Conservation (phyloP, 2,329 filamentous ascomycete species). For the Fusarium tupiense region DNA sequence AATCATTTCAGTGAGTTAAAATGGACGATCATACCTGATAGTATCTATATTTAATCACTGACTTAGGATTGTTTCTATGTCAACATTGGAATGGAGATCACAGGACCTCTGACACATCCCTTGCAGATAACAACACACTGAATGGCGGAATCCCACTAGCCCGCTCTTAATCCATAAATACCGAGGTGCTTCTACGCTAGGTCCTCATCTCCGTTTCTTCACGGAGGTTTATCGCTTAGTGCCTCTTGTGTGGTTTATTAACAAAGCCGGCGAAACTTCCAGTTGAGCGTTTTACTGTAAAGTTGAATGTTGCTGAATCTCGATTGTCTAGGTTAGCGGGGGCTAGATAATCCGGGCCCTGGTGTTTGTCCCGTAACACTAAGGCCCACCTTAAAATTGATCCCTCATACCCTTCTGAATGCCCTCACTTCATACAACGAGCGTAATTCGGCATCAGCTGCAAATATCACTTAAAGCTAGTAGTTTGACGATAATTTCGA, state of each 20-base stretch:
- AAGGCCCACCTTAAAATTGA: neutral
- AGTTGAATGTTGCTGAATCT: neutral
- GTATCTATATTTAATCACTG: neutral
- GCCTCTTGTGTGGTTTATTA: accelerated
- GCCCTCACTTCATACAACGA: neutral
- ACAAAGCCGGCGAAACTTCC: neutral
- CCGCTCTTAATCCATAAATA: accelerated
- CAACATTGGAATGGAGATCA: too few relatives aligned
- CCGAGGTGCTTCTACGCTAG: neutral
- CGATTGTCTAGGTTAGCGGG: neutral
- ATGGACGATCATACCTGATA: neutral
- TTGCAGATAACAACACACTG: neutral
- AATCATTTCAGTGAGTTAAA: accelerated
- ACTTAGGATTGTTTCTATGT: neutral
- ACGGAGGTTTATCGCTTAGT: neutral
- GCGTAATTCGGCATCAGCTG: neutral
- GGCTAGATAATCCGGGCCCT: neutral
- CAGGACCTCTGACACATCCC: neutral
- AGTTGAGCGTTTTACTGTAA: neutral
- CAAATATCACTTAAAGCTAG: neutral
- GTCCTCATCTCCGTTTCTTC: neutral
- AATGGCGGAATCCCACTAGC: neutral
- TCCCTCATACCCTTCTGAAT: neutral
- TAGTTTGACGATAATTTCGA: neutral
- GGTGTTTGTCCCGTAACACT: neutral